Percentiles rank a stretch among this genome's conserved stretches.
These are phyloP conservation scores for Microstroma glucosiphilum DNA, from an alignment of 1,284 basidiomycete species.

Conservation along the genomic window DNA sequence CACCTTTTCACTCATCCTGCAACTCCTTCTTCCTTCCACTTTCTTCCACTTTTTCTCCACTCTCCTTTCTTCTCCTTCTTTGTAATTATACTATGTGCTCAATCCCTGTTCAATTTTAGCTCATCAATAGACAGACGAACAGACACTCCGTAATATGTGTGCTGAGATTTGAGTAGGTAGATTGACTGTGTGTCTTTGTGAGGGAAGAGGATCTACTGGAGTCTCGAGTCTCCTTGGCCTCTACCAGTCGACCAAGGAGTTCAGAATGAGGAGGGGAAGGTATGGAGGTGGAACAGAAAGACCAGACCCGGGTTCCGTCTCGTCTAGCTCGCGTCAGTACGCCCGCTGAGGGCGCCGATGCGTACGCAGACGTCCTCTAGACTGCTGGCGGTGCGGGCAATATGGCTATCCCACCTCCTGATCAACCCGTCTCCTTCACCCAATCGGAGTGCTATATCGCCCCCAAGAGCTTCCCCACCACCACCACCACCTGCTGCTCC, in stretches of 20 bases:
- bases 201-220: too few species aligned
- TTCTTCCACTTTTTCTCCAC: background rate
- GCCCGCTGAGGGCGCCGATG: constrained; percentile 2
- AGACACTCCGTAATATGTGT: background rate
- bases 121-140: background rate
- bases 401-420: constrained; percentile 11
- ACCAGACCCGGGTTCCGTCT: too few species aligned
- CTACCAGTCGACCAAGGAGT: too few species aligned
- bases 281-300: too few species aligned
- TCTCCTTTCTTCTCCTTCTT: background rate
- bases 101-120: background rate
- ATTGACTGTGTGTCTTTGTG: background rate
- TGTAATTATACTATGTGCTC: constrained; percentile 2
- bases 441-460: constrained; percentile 1
- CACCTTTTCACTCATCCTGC: background rate
- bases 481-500: constrained; percentile 1
- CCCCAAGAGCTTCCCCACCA: background rate
- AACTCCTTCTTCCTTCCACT: background rate
- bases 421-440: constrained; percentile 4
- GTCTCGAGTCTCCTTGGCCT: too few species aligned
- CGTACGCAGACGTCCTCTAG: constrained; percentile 13
- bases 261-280: too few species aligned
- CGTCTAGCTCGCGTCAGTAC: too few species aligned
- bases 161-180: background rate
- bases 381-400: constrained; percentile 10